Evolutionary conservation across 106 monocot species (phyloP), one percentile per base, ranked within the genome.

Genomic region (Dioscorea zingiberensis): DNA sequence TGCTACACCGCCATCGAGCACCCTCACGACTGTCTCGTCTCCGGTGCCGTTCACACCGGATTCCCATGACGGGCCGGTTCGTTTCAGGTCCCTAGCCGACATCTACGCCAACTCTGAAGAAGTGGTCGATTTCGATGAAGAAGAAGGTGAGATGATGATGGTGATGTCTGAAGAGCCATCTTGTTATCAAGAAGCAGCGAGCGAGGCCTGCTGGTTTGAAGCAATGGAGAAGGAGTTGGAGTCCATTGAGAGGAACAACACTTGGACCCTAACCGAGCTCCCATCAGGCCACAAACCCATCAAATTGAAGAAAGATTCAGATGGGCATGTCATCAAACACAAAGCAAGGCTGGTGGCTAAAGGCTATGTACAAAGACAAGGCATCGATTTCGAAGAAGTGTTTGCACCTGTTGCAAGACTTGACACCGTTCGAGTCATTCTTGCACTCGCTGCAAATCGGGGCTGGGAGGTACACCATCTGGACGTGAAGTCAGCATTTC

Each of bases 401-500:
- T 55, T 55, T 55, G 55, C 55, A 55, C 55, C 55, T 5, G 55
- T 55, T 6, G 46, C 46, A 3, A 48, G 49, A 48, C 26, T 66
- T 14, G 66, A 66, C 19, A 51, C 66, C 18, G 48, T 48, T 0
- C 2, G 66, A 23, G 17, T 57, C 14, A 15, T 69, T 0, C 30
- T 69, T 32, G 68, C 68, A 11, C 3, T 56, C 2, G 68, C 68
- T 17, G 54, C 56, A 1, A 11, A 55, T 13, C 15, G 32, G 21
- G 29, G 55, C 17, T 69, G 68, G 68, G 15, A 44, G 17, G 56
- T 69, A 16, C 68, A 69, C 19, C 68, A 69, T 27, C 25, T 69
- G 9, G 68, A 69, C 27, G 68, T 69, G 16, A 69, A 69, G 27
- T 64, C 63, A 15, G 63, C 44, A 7, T 64, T 24, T 25, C 59